These are phyloP conservation scores for Calycina marina DNA, from an alignment of 2,329 filamentous ascomycete species.

Conservation along the genomic window DNA sequence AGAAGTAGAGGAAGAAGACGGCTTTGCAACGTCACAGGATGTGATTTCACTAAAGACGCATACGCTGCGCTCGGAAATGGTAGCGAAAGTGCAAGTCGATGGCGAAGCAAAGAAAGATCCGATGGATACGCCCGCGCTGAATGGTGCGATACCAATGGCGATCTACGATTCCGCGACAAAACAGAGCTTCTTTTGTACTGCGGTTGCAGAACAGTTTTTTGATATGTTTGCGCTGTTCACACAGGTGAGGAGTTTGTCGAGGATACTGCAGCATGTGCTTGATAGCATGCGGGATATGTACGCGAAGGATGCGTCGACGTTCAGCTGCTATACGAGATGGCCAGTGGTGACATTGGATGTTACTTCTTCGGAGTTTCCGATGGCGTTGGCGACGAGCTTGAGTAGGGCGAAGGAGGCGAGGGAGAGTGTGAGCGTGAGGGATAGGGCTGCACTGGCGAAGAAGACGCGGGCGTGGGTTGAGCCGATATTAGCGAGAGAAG, in stretches of 20 bases:
- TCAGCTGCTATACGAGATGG: constrained; percentile 56
- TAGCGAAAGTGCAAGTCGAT: constrained; percentile 38
- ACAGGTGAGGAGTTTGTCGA: constrained; percentile 46
- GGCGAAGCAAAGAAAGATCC: constrained; percentile 21
- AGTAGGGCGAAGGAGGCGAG: constrained; percentile 40
- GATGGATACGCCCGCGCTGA: constrained; percentile 60
- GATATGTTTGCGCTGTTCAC: constrained; percentile 60
- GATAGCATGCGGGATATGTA: constrained; percentile 44
- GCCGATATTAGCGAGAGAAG: constrained; percentile 31
- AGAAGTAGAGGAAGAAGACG: constrained; percentile 31
- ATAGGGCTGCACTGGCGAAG: constrained; percentile 30
- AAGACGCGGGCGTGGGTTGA: constrained; percentile 42
- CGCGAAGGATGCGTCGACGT: constrained; percentile 46
- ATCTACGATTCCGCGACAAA: constrained; percentile 80
- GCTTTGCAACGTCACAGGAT: constrained; percentile 28
- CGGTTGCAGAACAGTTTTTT: constrained; percentile 64
- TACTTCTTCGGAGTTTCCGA: constrained; percentile 56
- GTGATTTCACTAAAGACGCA: constrained; percentile 32
- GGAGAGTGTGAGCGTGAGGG: constrained; percentile 24
- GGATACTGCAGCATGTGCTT: constrained; percentile 61
- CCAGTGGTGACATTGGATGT: constrained; percentile 52
- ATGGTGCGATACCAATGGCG: constrained; percentile 84
- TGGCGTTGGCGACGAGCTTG: constrained; percentile 52
- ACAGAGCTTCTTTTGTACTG: constrained; percentile 53
- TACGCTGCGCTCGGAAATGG: constrained; percentile 33